These are phyloP conservation scores for Solanum sitiens DNA, from an alignment of 257 asterid species.

Conservation along the genomic window DNA sequence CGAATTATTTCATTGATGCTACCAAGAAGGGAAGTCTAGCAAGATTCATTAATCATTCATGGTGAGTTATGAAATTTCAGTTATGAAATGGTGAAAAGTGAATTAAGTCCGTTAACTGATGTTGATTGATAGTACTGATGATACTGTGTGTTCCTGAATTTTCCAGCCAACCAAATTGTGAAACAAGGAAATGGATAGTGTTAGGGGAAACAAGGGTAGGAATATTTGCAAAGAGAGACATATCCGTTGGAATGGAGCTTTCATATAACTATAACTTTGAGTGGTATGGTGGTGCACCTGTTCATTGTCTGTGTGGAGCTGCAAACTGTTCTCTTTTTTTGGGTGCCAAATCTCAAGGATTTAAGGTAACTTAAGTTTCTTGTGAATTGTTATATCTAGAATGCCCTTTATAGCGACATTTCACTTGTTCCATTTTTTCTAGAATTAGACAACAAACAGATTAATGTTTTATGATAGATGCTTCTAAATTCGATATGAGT, in stretches of 20 bases:
- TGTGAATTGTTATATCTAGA: not conserved
- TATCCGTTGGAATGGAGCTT: conserved; percentile 59
- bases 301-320: conserved; percentile 86
- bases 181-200: conserved; percentile 94
- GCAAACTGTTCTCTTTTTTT: conserved; percentile 76
- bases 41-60: not conserved
- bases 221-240: conserved; percentile 70
- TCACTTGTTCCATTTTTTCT: not conserved
- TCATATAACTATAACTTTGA: conserved; percentile 83
- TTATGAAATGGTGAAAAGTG: not conserved
- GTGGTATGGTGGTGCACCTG: conserved; percentile 77
- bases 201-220: conserved; percentile 89
- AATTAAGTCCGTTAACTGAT: not conserved
- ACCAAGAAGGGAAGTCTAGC: not conserved
- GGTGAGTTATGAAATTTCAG: conserved; percentile 9
- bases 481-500: not conserved
- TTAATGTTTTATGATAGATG: not conserved
- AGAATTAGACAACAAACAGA: conserved; percentile 13
- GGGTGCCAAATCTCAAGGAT: conserved; percentile 66
- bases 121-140: not conserved
- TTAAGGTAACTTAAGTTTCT: not conserved
- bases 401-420: not conserved
- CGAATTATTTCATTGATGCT: not conserved
- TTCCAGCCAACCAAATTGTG: conserved; percentile 82
- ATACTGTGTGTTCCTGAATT: conserved; percentile 2